Evolutionary conservation across 768 basidiomycete species (phyloP).

Genomic region (Suillus cothurnatus): DNA sequence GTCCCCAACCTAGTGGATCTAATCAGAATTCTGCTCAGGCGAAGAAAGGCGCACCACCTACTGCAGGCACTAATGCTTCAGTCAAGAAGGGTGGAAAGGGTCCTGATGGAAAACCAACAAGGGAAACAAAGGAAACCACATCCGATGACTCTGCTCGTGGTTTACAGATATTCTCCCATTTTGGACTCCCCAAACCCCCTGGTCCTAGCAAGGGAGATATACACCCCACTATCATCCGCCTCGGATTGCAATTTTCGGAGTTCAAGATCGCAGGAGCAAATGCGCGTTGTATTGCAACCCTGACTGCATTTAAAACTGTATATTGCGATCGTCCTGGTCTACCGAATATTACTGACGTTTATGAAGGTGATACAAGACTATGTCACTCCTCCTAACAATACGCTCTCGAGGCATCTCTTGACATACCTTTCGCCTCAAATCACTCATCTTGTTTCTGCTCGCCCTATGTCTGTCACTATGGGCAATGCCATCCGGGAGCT

Average conservation of each 20-base stretch:
- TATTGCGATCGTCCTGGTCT: slow-evolving; percentile 27
- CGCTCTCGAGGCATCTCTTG: slow-evolving; percentile 89
- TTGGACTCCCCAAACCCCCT: slow-evolving; percentile 67
- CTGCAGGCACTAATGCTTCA: slow-evolving; percentile 18
- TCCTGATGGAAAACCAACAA: slow-evolving; percentile 18
- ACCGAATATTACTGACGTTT: background rate
- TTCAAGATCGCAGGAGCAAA: slow-evolving; percentile 95
- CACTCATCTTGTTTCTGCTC: slow-evolving; percentile 81
- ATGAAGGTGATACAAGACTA: slow-evolving; percentile 88
- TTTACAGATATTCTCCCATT: slow-evolving; percentile 85
- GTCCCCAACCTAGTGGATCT: slow-evolving; percentile 19
- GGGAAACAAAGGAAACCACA: slow-evolving; percentile 28
- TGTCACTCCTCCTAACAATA: slow-evolving; percentile 81
- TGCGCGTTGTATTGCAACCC: slow-evolving; percentile 90
- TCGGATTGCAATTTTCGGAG: slow-evolving; percentile 88
- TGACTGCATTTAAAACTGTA: slow-evolving; percentile 91
- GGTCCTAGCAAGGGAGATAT: slow-evolving; percentile 75
- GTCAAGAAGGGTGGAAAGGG: slow-evolving; percentile 29
- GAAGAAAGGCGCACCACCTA: slow-evolving; percentile 22
- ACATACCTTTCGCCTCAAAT: slow-evolving; percentile 93
- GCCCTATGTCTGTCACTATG: slow-evolving; percentile 93
- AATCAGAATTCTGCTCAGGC: slow-evolving; percentile 31
- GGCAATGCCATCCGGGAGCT: slow-evolving; percentile 93
- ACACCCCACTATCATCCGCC: slow-evolving; percentile 84
- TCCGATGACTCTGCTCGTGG: slow-evolving; percentile 50